Evolutionary conservation across 2,329 filamentous ascomycete species (phyloP), one percentile per base, ranked within the genome.

Genomic region (Mollisiaceae sp.): DNA sequence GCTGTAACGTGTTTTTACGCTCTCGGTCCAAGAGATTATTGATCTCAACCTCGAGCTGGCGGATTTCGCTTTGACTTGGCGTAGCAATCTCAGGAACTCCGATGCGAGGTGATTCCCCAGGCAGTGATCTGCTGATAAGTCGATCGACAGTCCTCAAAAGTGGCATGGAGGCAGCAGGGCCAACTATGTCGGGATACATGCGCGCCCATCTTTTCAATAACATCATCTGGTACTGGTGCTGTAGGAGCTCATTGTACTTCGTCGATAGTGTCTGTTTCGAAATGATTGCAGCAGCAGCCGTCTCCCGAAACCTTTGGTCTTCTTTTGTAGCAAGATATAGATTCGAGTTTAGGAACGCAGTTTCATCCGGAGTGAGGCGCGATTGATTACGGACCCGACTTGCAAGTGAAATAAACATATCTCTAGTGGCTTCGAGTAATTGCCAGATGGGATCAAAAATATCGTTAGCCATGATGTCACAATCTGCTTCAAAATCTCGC

Each of bases 21-120:
- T 57, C 14, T 36, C 32, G 50, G 4, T 18, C 35, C 0, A 69
- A 20, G 9, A 71, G 59, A 39, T 69, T 68, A 36, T 69, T 71
- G 59, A 71, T 41, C 45, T 67, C 66, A 24, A 60, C 52, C 36
- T 69, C 62, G 8, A 69, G 5, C 45, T 59, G 54, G 24, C 58
- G 59, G 9, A 67, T 50, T 27, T 71, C 60, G 11, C 32, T 20
- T 18, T 24, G 14, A 56, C 39, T 64, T 27, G 67, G 62, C 1
- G 43, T 32, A 15, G 55, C 38, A 54, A 60, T 50, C 4, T 5
- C 18, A 4, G 55, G 55, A 38, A 57, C 35, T 35, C 22, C 52
- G 1, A 9, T 20, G 18, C 24, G 5, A 39, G 35, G 11, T 24
- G 55, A 15, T 22, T 36, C 35, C 2, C 35, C 41, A 43, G 20